phyloP scores from a whole-genome alignment of 2,329 filamentous ascomycete species.

The Rhynchosporium graminicola region DNA sequence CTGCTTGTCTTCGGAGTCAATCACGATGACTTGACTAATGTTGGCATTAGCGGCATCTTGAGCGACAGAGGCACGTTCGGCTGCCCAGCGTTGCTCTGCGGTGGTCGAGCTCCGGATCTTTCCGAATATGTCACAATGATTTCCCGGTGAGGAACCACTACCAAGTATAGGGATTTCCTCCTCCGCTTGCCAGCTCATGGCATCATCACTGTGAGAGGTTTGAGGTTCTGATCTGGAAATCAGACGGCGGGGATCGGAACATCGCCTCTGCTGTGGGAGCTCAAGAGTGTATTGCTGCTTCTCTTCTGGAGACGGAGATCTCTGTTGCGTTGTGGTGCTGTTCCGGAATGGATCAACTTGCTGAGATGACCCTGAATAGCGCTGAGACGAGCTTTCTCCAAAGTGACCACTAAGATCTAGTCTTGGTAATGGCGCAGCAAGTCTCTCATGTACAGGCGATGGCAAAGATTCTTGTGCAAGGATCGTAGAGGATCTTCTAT shows the following conservation, averaged over 20 bases:
- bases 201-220: slow-evolving; percentile 30
- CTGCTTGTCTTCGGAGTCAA: slow-evolving; percentile 32
- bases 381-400: slow-evolving; percentile 22
- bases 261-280: slow-evolving; percentile 22
- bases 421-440: slow-evolving; percentile 29
- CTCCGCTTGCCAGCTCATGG: slow-evolving; percentile 38
- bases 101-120: not conserved
- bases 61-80: slow-evolving; percentile 34
- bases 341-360: slow-evolving; percentile 36
- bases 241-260: slow-evolving; percentile 26
- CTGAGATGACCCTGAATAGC: slow-evolving; percentile 16
- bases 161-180: slow-evolving; percentile 23
- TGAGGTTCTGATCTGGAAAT: slow-evolving; percentile 20
- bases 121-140: slow-evolving; percentile 14
- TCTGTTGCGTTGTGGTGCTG: slow-evolving; percentile 12
- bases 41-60: slow-evolving; percentile 31
- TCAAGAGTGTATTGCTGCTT: slow-evolving; percentile 33
- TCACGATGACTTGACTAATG: slow-evolving; percentile 32
- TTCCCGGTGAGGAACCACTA: slow-evolving; percentile 12
- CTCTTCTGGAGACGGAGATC: slow-evolving; percentile 32
- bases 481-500: slow-evolving; percentile 33
- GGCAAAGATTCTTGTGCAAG: slow-evolving; percentile 25
- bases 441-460: slow-evolving; percentile 25
- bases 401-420: slow-evolving; percentile 31
- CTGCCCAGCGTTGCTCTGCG: slow-evolving; percentile 31